Conservation (phyloP, 768 basidiomycete species). For the Rhizopogon vulgaris region DNA sequence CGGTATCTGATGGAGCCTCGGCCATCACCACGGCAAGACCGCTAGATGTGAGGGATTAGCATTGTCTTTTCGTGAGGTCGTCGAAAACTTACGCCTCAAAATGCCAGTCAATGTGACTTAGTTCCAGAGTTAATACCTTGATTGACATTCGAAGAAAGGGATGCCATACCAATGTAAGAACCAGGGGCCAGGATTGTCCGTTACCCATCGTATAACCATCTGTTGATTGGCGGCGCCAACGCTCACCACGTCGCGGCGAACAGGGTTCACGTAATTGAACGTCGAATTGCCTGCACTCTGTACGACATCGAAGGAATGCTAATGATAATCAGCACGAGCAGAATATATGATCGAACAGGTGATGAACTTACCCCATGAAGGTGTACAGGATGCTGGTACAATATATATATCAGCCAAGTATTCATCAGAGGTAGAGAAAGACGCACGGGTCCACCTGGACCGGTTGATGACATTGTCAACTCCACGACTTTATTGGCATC, state of each 20-base stretch:
- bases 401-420: background rate
- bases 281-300: constrained; percentile 31
- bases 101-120: constrained; percentile 14
- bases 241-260: constrained; percentile 39
- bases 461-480: constrained; percentile 7
- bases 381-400: constrained; percentile 35
- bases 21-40: too few species aligned
- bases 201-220: constrained; percentile 40
- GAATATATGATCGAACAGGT: too few species aligned
- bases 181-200: constrained; percentile 49
- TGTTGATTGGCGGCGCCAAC: constrained; percentile 14
- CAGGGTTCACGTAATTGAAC: constrained; percentile 49
- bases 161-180: constrained; percentile 12
- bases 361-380: constrained; percentile 32
- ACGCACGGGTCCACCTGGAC: background rate
- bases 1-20: background rate
- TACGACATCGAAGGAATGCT: constrained; percentile 43
- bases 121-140: background rate
- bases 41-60: too few species aligned
- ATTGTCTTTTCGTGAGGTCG: too few species aligned
- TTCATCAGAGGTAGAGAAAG: too few species aligned
- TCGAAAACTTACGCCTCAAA: constrained; percentile 8
- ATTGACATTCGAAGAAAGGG: background rate
- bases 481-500: constrained; percentile 24
- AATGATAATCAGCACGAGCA: background rate